Conservation (phyloP, 2,329 filamentous ascomycete genomes). For the Botrytis galanthina region DNA sequence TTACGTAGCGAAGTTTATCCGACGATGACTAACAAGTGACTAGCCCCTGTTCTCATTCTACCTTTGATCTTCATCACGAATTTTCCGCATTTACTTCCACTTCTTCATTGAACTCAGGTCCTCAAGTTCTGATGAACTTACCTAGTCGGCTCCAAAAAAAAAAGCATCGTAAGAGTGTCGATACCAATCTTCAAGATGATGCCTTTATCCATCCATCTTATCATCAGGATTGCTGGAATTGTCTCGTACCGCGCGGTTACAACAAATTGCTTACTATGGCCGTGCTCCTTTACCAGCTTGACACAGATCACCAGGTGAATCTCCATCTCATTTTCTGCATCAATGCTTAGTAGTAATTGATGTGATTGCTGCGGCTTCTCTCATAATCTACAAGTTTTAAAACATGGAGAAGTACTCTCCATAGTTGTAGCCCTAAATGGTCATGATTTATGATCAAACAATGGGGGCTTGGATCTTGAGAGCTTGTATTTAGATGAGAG, state of each 20-base stretch:
- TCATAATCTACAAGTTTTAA: not conserved
- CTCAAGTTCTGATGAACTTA: not conserved
- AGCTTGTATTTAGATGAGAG: not conserved
- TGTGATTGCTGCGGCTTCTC: not conserved
- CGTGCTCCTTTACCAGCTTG: not conserved
- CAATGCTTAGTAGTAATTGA: not conserved
- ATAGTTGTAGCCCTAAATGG: not conserved
- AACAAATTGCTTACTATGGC: not conserved
- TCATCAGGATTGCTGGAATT: not conserved
- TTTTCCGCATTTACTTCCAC: not conserved
- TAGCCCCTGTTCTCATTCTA: not conserved
- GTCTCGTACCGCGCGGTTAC: not conserved
- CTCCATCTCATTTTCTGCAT: not conserved
- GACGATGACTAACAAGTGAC: constrained; percentile 10
- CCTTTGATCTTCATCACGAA: not conserved
- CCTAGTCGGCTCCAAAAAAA: not conserved
- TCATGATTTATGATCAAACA: not conserved
- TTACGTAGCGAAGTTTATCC: not conserved
- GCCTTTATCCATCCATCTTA: not conserved
- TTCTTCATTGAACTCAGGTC: not conserved
- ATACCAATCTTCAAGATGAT: not conserved
- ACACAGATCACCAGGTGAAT: not conserved
- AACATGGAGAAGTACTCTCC: not conserved
- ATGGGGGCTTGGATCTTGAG: not conserved
- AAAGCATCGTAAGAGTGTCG: not conserved